Evolutionary conservation across 129 eudicot species (phyloP).

Genomic region (Oenanthe sinensis): DNA sequence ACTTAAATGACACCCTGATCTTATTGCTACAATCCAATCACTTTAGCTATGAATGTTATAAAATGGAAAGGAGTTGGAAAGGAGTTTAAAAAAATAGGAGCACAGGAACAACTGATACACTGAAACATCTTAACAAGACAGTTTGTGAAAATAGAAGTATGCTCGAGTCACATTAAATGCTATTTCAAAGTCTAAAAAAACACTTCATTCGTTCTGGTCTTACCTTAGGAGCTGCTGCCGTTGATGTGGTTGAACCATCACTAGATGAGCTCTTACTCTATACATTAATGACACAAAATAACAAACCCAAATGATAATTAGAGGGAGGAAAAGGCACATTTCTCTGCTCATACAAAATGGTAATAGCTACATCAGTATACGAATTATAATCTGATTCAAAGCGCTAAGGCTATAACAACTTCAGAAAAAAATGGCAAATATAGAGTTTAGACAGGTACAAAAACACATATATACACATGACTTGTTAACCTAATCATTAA

Average conservation of each 20-base stretch:
- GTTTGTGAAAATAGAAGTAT: background rate
- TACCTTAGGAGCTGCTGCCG: slow-evolving; percentile 53
- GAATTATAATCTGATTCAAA: background rate
- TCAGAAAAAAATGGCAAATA: background rate
- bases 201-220: background rate
- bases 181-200: background rate
- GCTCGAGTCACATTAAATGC: background rate
- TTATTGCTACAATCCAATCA: background rate
- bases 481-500: background rate
- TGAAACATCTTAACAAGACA: background rate
- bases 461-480: background rate
- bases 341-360: background rate
- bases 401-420: background rate
- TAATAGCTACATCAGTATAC: background rate
- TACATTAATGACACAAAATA: background rate
- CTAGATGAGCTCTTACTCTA: slow-evolving; percentile 60
- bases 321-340: background rate
- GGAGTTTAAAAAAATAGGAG: background rate
- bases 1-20: background rate
- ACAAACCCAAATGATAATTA: background rate
- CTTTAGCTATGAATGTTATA: background rate
- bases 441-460: background rate
- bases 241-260: slow-evolving; percentile 52
- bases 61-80: background rate
- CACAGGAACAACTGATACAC: background rate